A percentile compares a stretch with the other conserved stretches of the same genome.
These are phyloP conservation scores for Phoma sp. DNA, from an alignment of 2,329 filamentous ascomycete species.

Conservation along the genomic window DNA sequence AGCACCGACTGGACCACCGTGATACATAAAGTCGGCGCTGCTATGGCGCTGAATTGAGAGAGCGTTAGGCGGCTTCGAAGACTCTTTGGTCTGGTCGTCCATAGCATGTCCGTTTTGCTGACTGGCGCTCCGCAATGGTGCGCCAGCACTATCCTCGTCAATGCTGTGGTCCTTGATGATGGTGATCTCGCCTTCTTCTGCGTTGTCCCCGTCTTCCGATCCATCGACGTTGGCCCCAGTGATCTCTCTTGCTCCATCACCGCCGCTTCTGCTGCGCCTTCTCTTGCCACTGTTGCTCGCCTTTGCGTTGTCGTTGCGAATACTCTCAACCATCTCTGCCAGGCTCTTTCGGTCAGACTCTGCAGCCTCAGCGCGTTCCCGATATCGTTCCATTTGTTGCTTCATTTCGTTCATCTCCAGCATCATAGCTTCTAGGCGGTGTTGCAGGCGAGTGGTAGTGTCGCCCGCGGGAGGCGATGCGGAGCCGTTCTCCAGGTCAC, in stretches of 20 bases:
- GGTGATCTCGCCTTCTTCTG: constrained; percentile 46
- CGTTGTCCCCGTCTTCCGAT: constrained; percentile 26
- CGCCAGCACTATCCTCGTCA: constrained; percentile 33
- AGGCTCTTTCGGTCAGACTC: constrained; percentile 81
- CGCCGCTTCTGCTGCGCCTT: constrained; percentile 35
- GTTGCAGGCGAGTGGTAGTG: constrained; percentile 63
- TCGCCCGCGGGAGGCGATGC: constrained; percentile 35
- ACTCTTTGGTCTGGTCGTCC: constrained; percentile 28
- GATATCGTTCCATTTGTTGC: constrained; percentile 79
- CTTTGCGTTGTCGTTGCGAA: constrained; percentile 71
- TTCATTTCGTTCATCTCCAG: constrained; percentile 82
- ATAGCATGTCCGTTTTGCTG: constrained; percentile 43
- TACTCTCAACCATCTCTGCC: constrained; percentile 85
- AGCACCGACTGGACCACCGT: constrained; percentile 48
- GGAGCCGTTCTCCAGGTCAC: constrained; percentile 29
- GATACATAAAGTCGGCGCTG: constrained; percentile 39
- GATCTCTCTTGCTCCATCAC: constrained; percentile 18
- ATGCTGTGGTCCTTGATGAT: constrained; percentile 44
- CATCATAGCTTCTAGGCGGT: constrained; percentile 76
- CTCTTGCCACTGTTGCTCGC: constrained; percentile 43
- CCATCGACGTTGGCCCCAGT: constrained; percentile 23
- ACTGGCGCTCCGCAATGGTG: constrained; percentile 21
- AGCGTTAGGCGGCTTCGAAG: constrained; percentile 30
- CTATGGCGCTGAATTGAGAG: constrained; percentile 35
- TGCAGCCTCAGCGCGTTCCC: constrained; percentile 77